Evolutionary conservation across 1,139 yeast species (phyloP).

Genomic region (Diutina ranongensis): DNA sequence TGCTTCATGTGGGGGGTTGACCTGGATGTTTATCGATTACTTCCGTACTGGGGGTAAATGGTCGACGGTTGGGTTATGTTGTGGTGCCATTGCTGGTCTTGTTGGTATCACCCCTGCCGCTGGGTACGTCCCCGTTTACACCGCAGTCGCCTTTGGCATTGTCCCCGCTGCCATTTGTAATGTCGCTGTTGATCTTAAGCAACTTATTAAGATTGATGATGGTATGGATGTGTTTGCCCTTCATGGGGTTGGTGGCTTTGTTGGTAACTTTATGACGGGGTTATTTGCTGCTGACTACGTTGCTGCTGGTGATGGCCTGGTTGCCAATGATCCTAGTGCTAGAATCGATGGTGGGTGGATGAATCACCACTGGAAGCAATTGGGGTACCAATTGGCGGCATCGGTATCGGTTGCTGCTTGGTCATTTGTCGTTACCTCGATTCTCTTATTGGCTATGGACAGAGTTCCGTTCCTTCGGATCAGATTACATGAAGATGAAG

Average conservation of each 20-base stretch:
- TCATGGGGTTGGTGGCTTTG: conserved; percentile 90
- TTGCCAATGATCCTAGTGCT: conserved; percentile 12
- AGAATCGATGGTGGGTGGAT: conserved; percentile 82
- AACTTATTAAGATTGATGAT: conserved; percentile 68
- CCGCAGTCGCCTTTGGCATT: conserved; percentile 74
- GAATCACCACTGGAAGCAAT: conserved; percentile 79
- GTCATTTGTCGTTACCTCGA: conserved; percentile 69
- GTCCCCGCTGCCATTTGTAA: conserved; percentile 73
- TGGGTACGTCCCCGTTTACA: conserved; percentile 87
- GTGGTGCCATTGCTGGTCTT: conserved; percentile 88
- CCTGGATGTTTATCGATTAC: conserved; percentile 90
- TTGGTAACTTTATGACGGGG: conserved; percentile 79
- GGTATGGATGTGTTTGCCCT: conserved; percentile 92
- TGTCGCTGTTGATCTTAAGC: conserved; percentile 74
- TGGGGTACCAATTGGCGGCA: conserved; percentile 91
- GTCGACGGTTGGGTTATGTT: conserved; percentile 91
- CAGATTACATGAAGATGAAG: conserved; percentile 84
- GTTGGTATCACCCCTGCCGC: conserved; percentile 98
- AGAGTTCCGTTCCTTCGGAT: conserved; percentile 71
- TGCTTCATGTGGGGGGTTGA: conserved; percentile 82
- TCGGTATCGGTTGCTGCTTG: conserved; percentile 63
- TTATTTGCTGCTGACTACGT: conserved; percentile 90
- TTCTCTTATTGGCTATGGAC: conserved; percentile 65
- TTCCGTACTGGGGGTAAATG: conserved; percentile 83
- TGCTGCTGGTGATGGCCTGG: conserved; percentile 60